A percentile compares a stretch with the other conserved stretches of the same genome.
These are phyloP conservation scores for Biscutella laevigata DNA, from an alignment of 441 rosid species.

Conservation along the genomic window DNA sequence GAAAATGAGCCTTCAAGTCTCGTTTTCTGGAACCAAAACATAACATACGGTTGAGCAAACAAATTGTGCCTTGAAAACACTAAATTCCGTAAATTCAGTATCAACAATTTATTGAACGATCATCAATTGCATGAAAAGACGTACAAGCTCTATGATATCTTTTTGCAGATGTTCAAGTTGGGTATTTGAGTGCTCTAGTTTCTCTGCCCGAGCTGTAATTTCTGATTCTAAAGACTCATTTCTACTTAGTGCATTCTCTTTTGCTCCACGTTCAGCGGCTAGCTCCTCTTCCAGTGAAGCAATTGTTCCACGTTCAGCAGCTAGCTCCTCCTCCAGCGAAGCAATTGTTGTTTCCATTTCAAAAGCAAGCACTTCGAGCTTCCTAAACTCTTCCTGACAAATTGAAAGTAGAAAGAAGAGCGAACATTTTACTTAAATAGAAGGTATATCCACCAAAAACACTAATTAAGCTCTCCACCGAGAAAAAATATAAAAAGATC, in stretches of 20 bases:
- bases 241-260: slow-evolving; percentile 41
- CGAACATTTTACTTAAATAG: neutral
- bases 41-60: slow-evolving; percentile 8
- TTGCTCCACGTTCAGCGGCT: slow-evolving; percentile 46
- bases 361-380: slow-evolving; percentile 78
- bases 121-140: slow-evolving; percentile 22
- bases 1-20: slow-evolving; percentile 55
- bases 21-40: slow-evolving; percentile 36
- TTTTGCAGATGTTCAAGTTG: slow-evolving; percentile 45
- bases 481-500: neutral
- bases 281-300: too few species aligned
- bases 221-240: slow-evolving; percentile 49
- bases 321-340: slow-evolving; percentile 68
- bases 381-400: slow-evolving; percentile 64
- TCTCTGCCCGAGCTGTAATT: slow-evolving; percentile 40
- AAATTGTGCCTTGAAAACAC: neutral
- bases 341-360: slow-evolving; percentile 88
- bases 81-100: slow-evolving; percentile 8
- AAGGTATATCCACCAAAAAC: slow-evolving; percentile 9
- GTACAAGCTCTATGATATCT: slow-evolving; percentile 50
- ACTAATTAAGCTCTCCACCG: neutral
- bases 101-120: slow-evolving; percentile 9
- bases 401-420: slow-evolving; percentile 13
- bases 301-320: too few species aligned
- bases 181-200: slow-evolving; percentile 37